Evolutionary conservation across 139 green algal species (phyloP).

Genomic region (Tetratostichococcus sp.): DNA sequence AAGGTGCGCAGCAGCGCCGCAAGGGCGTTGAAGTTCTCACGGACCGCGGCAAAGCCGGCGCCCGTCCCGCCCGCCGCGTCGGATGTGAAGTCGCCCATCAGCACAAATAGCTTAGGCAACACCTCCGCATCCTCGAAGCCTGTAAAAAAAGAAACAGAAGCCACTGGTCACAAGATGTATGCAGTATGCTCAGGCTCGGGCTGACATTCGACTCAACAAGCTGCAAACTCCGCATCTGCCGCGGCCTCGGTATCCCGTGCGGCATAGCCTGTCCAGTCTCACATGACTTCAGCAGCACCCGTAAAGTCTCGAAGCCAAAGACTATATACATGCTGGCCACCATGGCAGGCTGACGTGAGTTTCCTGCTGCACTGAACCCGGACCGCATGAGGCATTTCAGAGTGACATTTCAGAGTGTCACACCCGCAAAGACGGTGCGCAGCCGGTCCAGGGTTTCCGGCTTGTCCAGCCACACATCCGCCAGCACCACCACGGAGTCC

Average conservation of each 20-base stretch:
- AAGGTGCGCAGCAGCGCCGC: constrained; percentile 21
- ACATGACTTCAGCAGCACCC: no score
- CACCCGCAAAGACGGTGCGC: constrained; percentile 56
- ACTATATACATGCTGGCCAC: no score
- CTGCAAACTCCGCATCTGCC: no score
- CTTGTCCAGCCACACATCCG: constrained; percentile 82
- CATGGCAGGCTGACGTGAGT: no score
- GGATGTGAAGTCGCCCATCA: constrained; percentile 88
- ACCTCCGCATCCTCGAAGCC: constrained; percentile 60
- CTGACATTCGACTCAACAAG: no score
- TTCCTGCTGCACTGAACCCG: no score
- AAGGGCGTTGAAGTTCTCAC: constrained; percentile 65
- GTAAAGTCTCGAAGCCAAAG: no score
- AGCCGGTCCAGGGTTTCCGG: constrained; percentile 52
- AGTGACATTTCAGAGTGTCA: neutral
- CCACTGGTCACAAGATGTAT: no score
- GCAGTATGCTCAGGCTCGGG: no score
- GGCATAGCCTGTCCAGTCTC: no score
- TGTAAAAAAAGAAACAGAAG: constrained; percentile 10
- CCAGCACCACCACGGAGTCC: constrained; percentile 71
- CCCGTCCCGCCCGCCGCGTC: constrained; percentile 14
- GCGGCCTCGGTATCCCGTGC: no score
- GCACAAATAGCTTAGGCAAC: constrained; percentile 70
- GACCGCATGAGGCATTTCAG: no score
- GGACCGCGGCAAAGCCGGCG: constrained; percentile 38